Evolutionary conservation across 225 moss, liverwort and hornwort species (phyloP), one percentile per base, ranked within the genome.

Genomic region (Physcomitrium patens): DNA sequence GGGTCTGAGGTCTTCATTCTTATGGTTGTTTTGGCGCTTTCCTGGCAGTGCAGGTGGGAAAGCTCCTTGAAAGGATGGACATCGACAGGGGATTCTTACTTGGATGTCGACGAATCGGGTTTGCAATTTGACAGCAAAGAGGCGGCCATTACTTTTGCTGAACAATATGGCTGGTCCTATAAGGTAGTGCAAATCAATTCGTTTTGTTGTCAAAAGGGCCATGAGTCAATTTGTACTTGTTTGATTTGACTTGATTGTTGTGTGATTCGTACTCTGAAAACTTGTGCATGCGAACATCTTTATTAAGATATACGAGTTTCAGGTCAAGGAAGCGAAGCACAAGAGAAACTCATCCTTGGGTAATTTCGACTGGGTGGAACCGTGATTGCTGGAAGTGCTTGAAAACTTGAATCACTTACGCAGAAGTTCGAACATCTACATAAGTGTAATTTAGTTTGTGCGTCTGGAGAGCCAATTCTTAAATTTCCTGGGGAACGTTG

Each of bases 111-210:
- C 26, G 80, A 83, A 43, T 65, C 83, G 43, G 78, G 80, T 9
- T 65, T 80, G 65, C 56, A 80, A 64, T 86, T 83, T 0, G 64
- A 80, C 11, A 80, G 72, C 49, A 46, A 77, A 77, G 80, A 63
- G 27, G 80, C 77, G 9, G 83, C 86, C 0, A 50, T 83, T 9
- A 44, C 75, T 48, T 83, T 80, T 9, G 77, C 80, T 15, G 50
- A 83, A 68, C 63, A 68, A 24, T 83, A 83, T 11, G 77, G 80
- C 71, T 86, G 83, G 83, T 76, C 80, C 12, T 83, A 78, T 53
- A 80, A 77, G 72, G 86, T 86, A 28, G 37, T 5, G 26, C 3
- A 20, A 19, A 3, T 14, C 76, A 69, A 27, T n/a, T 27, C 3
- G 14, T 10, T 13, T 49, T 24, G 26, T 44, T 5, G 15, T 16